phyloP scores from a whole-genome alignment of 164 flowering plant species.

The Kingdonia uniflora region DNA sequence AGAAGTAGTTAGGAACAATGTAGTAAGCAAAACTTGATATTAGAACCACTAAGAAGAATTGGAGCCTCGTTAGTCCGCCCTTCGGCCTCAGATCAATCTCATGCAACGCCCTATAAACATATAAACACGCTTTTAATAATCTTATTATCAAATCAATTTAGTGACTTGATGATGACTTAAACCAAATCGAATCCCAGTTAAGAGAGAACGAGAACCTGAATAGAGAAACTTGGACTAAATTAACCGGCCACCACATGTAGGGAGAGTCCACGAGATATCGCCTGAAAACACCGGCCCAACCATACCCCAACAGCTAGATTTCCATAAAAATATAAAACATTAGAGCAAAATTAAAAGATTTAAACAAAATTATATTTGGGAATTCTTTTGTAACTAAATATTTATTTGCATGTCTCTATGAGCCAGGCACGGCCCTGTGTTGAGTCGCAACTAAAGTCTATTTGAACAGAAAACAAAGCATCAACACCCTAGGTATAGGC shows the following conservation, averaged over 20 bases:
- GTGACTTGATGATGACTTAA: too few species aligned
- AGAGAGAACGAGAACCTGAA: conserved; percentile 4
- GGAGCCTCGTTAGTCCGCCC: conserved; percentile 8
- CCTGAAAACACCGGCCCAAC: conserved; percentile 14
- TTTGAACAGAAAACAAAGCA: too few species aligned
- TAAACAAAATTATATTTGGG: too few species aligned
- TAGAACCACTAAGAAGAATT: conserved; percentile 7
- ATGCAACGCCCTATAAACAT: conserved; percentile 5
- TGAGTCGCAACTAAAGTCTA: too few species aligned
- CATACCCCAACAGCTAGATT: conserved; percentile 11
- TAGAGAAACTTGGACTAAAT: conserved; percentile 13
- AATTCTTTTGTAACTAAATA: too few species aligned
- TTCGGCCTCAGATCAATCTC: conserved; percentile 6
- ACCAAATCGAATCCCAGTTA: too few species aligned
- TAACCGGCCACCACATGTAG: conserved; percentile 15
- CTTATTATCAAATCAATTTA: too few species aligned
- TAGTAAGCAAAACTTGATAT: conserved; percentile 10
- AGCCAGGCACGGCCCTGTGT: too few species aligned
- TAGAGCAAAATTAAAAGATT: too few species aligned
- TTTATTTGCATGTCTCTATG: too few species aligned
- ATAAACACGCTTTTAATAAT: not conserved
- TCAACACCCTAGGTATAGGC: too few species aligned
- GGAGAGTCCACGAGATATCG: conserved; percentile 15
- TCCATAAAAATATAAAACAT: too few species aligned
- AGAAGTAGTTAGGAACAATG: conserved; percentile 6